Evolutionary conservation across 2,329 filamentous ascomycete species (phyloP), one percentile per base, ranked within the genome.

Genomic region (Rhinocladiella mackenziei): DNA sequence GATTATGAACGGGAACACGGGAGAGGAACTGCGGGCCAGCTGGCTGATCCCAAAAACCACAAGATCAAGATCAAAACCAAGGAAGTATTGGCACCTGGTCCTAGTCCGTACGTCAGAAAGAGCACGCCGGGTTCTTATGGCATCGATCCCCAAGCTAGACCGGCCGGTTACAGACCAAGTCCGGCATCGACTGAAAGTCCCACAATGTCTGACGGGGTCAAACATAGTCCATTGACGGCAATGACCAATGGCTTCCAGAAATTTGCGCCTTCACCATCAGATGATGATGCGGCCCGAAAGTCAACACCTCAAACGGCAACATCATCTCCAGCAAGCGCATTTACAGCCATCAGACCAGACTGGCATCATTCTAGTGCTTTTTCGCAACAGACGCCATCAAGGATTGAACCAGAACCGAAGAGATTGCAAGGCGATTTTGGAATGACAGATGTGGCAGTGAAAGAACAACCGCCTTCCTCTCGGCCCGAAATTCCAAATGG

Each of bases 11-110:
- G 39, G 23, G 36, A 47, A 15, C 44, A 57, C 28, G 55, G 55
- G 29, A 42, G 39, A 34, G 55, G 55, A 13, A 43, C 49, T n/a
- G 55, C 43, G 3, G 55, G 55, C 3, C 56, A 53, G 2, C 51
- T 57, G 51, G 55, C 55, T 17, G 55, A 57, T 28, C 53, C 55
- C 2, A 57, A 57, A 41, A 57, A 56, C 20, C 39, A 47, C 31
- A 57, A 57, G 34, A 54, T 54, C 31, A 57, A 56, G 37, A 37
- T 47, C 28, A 57, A 54, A 35, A 50, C 47, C 3, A 43, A 41
- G 29, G 46, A 53, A 30, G 26, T 28, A 5, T 38, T 41, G 33
- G 32, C 38, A 26, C 26, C 19, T n/a, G n/a, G n/a, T n/a, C 20
- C 33, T 29, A 45, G 35, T 15, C 28, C 36, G 18, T 45, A 39